Base-by-base conservation (phyloP, 2,329 filamentous ascomycete species). In the Sporothrix brasiliensis region DNA sequence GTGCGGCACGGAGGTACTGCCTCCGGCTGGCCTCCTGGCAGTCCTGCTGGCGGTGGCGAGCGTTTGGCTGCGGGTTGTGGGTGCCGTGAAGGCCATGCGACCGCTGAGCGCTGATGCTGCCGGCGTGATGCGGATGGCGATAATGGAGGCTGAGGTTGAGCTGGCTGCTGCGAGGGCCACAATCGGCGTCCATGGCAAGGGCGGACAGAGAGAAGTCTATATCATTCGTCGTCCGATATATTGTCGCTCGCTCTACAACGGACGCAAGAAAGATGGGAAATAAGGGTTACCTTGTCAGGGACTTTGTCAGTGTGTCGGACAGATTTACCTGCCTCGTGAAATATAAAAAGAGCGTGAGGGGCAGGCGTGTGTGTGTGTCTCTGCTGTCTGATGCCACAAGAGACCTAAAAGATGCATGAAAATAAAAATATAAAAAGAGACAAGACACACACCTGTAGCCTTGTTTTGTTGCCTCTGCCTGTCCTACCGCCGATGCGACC, bases 401-500 rank as follows among this genome's bases (percentile, higher is more conserved):
- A n/a, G 13, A 21, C 27, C 5, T 3, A 34, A 66, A 39, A 21
- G 4, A 39, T 21, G 11, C n/a, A 52, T 16, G 19, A 30, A 50
- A n/a, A 3, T 19, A 65, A 65, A 50, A 16, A 65, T 10, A 44
- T 14, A 50, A 14, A 10, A 24, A 27, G 39, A 13, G 7, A 16
- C 21, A 52, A 27, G 30, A 39, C 49, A 66, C 27, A 13, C 5
- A 24, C 39, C 21, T 30, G 47, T 39, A 66, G 61, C 47, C 27
- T 66, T 52, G 47, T 30, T 66, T 66, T 10, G 63, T 24, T 66
- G 47, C 63, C 49, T 66, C 14, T 66, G 47, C 63, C 21, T 66
- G 63, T 66, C 27, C 63, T 21, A 66, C 47, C 63, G 24, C 27
- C 47, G 63, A 53, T 66, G 63, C 34, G 63, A 52, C 63, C 44